phyloP scores from a whole-genome alignment of 345 rosid species.

The Gossypium anomalum region DNA sequence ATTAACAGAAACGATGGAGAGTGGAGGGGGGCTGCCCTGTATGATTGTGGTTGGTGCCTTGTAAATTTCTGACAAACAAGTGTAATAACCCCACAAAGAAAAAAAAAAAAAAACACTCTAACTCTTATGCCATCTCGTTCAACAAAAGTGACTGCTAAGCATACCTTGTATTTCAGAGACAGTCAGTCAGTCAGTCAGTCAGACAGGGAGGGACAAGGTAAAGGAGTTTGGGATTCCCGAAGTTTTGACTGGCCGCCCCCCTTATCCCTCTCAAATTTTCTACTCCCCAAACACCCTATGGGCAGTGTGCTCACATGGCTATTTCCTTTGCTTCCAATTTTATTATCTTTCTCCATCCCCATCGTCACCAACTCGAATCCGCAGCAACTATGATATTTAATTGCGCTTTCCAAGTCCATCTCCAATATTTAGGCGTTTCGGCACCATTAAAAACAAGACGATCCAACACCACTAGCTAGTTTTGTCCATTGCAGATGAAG shows the following conservation, averaged over 20 bases:
- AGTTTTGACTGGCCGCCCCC: constrained; percentile 34
- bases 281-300: constrained; percentile 2
- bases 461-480: too few species aligned
- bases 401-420: too few species aligned
- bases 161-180: constrained; percentile 25
- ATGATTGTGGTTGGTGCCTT: constrained; percentile 22
- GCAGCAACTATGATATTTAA: too few species aligned
- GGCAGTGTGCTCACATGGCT: constrained; percentile 17
- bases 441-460: too few species aligned
- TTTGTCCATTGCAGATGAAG: too few species aligned
- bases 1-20: background rate
- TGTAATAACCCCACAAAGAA: constrained; percentile 13
- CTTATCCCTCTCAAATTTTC: background rate
- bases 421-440: too few species aligned
- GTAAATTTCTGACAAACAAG: constrained; percentile 20
- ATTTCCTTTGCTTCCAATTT: background rate
- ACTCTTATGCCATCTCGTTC: constrained; percentile 37
- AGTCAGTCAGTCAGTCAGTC: constrained; percentile 5
- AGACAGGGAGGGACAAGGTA: background rate
- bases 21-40: background rate
- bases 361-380: background rate
- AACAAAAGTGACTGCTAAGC: constrained; percentile 21
- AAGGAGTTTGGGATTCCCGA: constrained; percentile 34
- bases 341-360: background rate
- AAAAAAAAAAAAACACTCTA: constrained; percentile 6